Evolutionary conservation across 164 flowering plant species (phyloP).

Genomic region (Cinnamomum chago): DNA sequence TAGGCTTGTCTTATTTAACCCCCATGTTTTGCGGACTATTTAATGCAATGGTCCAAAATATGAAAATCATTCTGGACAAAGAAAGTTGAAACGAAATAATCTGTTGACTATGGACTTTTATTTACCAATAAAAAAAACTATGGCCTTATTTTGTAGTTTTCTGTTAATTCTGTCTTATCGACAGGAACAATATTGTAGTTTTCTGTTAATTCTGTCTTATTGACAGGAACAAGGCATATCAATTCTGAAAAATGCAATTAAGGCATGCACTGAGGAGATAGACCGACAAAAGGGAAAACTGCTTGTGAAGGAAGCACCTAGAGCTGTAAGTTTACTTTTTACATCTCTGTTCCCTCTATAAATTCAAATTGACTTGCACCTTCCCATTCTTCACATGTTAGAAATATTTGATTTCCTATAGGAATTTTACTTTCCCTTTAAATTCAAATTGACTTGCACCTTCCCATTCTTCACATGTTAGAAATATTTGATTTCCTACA

Average conservation of each 20-base stretch:
- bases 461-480: not conserved
- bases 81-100: not conserved
- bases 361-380: not conserved
- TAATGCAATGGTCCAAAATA: no score
- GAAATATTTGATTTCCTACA: no score
- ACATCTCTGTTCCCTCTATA: not conserved
- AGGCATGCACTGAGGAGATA: slow-evolving; percentile 67
- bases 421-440: not conserved
- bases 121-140: not conserved
- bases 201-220: not conserved
- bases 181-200: slow-evolving; percentile 54
- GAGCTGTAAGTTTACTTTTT: slow-evolving; percentile 60
- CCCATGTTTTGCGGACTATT: no score
- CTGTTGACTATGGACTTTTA: not conserved
- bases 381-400: not conserved
- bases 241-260: slow-evolving; percentile 65
- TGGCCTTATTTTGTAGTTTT: not conserved
- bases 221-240: slow-evolving; percentile 61
- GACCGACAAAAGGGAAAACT: slow-evolving; percentile 83
- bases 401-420: not conserved
- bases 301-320: slow-evolving; percentile 68
- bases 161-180: not conserved
- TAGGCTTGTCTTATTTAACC: no score
- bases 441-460: not conserved
- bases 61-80: no score